Conservation (phyloP, 2,329 filamentous ascomycete species). For the Epichloe festucae region DNA sequence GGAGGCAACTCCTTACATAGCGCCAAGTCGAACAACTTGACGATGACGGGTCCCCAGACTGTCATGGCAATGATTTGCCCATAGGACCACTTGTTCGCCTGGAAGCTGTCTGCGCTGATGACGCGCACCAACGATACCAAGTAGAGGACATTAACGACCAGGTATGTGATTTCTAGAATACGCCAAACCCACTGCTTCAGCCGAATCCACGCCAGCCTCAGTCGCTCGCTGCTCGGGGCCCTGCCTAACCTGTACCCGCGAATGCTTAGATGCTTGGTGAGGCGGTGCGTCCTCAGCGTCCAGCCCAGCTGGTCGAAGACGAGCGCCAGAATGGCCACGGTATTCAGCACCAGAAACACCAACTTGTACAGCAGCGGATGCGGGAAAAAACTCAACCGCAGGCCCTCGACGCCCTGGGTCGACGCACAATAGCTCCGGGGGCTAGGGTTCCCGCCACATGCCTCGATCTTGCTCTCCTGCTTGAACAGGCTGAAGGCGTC, state of each 20-base stretch:
- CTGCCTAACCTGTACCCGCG: slow-evolving; percentile 20
- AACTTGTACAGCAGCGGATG: slow-evolving; percentile 25
- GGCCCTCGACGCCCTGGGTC: slow-evolving; percentile 20
- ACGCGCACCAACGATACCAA: slow-evolving; percentile 23
- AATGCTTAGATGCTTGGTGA: slow-evolving; percentile 18
- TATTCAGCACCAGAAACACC: slow-evolving; percentile 23
- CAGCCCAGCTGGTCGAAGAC: slow-evolving; percentile 22
- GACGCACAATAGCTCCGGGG: slow-evolving; percentile 25
- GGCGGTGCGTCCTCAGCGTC: slow-evolving; percentile 22
- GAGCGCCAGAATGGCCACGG: slow-evolving; percentile 21
- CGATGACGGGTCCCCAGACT: slow-evolving; percentile 26
- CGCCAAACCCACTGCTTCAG: slow-evolving; percentile 22
- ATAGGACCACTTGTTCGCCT: slow-evolving; percentile 22
- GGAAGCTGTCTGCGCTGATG: slow-evolving; percentile 23
- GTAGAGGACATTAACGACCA: slow-evolving; percentile 26
- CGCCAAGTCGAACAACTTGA: slow-evolving; percentile 25
- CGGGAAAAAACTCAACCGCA: slow-evolving; percentile 25
- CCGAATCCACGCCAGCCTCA: slow-evolving; percentile 16
- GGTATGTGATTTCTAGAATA: slow-evolving; percentile 22
- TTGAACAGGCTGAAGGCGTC: slow-evolving; percentile 23
- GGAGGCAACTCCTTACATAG: slow-evolving; percentile 16
- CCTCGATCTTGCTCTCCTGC: slow-evolving; percentile 17
- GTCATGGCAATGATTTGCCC: slow-evolving; percentile 28
- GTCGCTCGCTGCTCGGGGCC: slow-evolving; percentile 16
- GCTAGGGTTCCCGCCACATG: slow-evolving; percentile 25